Conservation (phyloP, 345 rosid species). For the Corchorus olitorius region DNA sequence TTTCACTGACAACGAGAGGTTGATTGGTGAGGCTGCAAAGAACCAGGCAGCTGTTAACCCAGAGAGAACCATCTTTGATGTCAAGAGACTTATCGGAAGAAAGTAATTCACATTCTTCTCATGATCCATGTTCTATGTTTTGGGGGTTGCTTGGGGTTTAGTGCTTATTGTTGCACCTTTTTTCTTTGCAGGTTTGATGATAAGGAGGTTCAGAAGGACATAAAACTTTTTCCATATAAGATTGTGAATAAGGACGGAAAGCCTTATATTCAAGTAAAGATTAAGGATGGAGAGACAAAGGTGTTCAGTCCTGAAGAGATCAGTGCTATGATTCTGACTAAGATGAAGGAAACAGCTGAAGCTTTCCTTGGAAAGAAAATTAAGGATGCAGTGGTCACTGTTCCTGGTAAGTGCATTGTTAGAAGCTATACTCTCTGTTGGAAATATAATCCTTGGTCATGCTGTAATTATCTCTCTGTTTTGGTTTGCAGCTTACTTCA, state of each 20-base stretch:
- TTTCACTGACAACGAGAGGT: slow-evolving; percentile 89
- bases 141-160: not conserved
- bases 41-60: slow-evolving; percentile 91
- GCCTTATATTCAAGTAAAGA: slow-evolving; percentile 87
- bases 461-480: slow-evolving; percentile 5
- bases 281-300: slow-evolving; percentile 95
- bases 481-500: slow-evolving; percentile 81
- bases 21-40: slow-evolving; percentile 98
- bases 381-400: slow-evolving; percentile 97
- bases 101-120: slow-evolving; percentile 46
- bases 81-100: slow-evolving; percentile 95
- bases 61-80: slow-evolving; percentile 87
- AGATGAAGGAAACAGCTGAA: slow-evolving; percentile 99
- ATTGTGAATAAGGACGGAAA: slow-evolving; percentile 91
- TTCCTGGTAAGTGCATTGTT: slow-evolving; percentile 67
- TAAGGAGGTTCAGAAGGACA: slow-evolving; percentile 91
- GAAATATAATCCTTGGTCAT: not conserved
- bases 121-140: not conserved
- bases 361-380: slow-evolving; percentile 99
- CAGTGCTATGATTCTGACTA: slow-evolving; percentile 86
- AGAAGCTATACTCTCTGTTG: not conserved
- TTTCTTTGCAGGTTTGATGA: slow-evolving; percentile 65
- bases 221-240: slow-evolving; percentile 90
- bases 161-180: slow-evolving; percentile 8
- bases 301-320: slow-evolving; percentile 95